These are phyloP conservation scores for Hypomyces perniciosus DNA, from an alignment of 2,329 filamentous ascomycete species.

Conservation along the genomic window DNA sequence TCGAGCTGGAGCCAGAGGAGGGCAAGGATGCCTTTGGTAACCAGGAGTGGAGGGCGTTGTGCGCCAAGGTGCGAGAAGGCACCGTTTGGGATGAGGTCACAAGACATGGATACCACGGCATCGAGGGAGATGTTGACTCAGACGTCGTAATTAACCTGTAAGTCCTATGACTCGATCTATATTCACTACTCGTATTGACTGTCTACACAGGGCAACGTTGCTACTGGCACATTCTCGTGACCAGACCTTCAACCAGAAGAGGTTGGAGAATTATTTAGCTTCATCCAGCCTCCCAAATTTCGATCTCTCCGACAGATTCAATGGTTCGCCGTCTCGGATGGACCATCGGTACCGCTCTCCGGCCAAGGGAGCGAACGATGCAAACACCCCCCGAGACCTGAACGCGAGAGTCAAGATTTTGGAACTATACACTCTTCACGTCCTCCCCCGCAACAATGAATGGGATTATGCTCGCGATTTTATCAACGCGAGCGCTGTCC, in stretches of 20 bases:
- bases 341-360: constrained; percentile 35
- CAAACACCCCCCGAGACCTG: constrained; percentile 78
- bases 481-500: constrained; percentile 74
- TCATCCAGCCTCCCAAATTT: constrained; percentile 67
- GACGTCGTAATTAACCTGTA: constrained; percentile 90
- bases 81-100: constrained; percentile 94
- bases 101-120: constrained; percentile 76
- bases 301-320: constrained; percentile 61
- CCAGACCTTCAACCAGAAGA: constrained; percentile 78
- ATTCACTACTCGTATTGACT: not conserved
- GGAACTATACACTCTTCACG: constrained; percentile 90
- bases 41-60: constrained; percentile 76
- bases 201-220: constrained; percentile 64
- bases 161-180: constrained; percentile 24
- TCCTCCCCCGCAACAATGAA: constrained; percentile 86
- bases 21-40: constrained; percentile 84
- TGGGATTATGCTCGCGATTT: constrained; percentile 96
- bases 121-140: constrained; percentile 85
- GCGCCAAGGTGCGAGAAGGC: constrained; percentile 79
- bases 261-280: constrained; percentile 83
- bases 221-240: constrained; percentile 83
- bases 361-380: constrained; percentile 52
- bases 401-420: constrained; percentile 84
- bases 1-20: constrained; percentile 84
- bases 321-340: constrained; percentile 33